Percentiles rank a stretch among this genome's conserved stretches.
phyloP scores from a whole-genome alignment of 1,284 basidiomycete species.

The Ganoderma multipileum region DNA sequence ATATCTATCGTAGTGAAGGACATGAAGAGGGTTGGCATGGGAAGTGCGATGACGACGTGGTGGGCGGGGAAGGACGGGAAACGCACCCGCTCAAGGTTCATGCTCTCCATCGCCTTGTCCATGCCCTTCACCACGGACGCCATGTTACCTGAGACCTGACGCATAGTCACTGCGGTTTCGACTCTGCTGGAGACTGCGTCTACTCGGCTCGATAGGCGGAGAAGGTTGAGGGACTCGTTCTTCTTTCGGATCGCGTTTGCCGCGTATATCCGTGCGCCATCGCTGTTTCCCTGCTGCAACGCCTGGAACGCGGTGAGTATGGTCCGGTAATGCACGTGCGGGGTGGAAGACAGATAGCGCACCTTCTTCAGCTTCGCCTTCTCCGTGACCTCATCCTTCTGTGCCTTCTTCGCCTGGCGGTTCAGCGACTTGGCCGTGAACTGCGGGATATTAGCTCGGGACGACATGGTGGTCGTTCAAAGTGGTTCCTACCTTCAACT shows the following conservation, averaged over 20 bases:
- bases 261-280: slow-evolving; percentile 99
- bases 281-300: slow-evolving; percentile 94
- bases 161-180: slow-evolving; percentile 99
- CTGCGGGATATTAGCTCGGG: slow-evolving; percentile 48
- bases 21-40: neutral
- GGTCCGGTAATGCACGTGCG: neutral
- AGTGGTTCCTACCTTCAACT: slow-evolving; percentile 77
- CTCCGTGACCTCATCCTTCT: slow-evolving; percentile 90
- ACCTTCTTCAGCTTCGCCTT: slow-evolving; percentile 93
- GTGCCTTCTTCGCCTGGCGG: slow-evolving; percentile 93
- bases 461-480: slow-evolving; percentile 17
- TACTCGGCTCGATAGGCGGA: slow-evolving; percentile 88
- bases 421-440: slow-evolving; percentile 95
- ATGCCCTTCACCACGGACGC: slow-evolving; percentile 96
- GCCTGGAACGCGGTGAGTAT: slow-evolving; percentile 62
- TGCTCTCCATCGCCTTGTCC: slow-evolving; percentile 99
- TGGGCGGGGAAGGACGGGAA: neutral
- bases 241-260: slow-evolving; percentile 99
- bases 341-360: slow-evolving; percentile 19
- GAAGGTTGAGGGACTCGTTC: slow-evolving; percentile 91
- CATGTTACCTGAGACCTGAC: slow-evolving; percentile 94
- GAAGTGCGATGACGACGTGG: neutral
- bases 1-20: slow-evolving; percentile 70
- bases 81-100: slow-evolving; percentile 95
- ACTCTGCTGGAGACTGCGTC: slow-evolving; percentile 97